A percentile compares a stretch with the other conserved stretches of the same genome.
Conservation (phyloP, 208 protist genomes). For the Trichomonas vaginalis region DNA sequence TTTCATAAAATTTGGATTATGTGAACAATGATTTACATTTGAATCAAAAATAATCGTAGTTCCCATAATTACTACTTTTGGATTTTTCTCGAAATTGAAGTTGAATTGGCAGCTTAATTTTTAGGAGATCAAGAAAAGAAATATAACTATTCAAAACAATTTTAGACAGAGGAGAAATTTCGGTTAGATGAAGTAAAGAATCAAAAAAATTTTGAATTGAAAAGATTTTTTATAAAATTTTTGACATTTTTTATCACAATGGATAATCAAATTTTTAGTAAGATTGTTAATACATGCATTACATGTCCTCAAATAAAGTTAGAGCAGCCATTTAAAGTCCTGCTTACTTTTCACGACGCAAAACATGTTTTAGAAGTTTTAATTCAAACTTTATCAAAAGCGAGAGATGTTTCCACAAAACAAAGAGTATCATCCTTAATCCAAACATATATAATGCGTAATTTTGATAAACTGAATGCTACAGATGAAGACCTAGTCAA, state of each 20-base stretch:
- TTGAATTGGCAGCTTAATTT: no score
- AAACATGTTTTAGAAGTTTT: not conserved
- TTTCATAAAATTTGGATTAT: no score
- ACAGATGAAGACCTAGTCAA: not conserved
- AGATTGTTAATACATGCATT: not conserved
- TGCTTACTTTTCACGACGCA: not conserved
- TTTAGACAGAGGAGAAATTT: no score
- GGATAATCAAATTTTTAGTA: not conserved
- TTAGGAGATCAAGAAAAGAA: no score
- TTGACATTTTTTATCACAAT: not conserved
- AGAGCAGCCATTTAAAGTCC: not conserved
- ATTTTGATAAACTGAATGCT: not conserved
- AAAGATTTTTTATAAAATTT: not conserved
- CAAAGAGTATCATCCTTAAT: not conserved
- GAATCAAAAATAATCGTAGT: no score
- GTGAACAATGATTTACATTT: no score
- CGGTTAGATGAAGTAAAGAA: no score
- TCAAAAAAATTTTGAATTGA: not conserved
- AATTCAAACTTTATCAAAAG: not conserved
- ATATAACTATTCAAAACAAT: no score
- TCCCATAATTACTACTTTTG: no score
- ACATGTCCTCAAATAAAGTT: not conserved
- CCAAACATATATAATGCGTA: not conserved
- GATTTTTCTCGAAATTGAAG: no score
- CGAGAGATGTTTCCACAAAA: not conserved